Evolutionary conservation across 352 stramenopile genomes (phyloP), one percentile per base, ranked within the genome.

Genomic region (Pythium aristosporum): DNA sequence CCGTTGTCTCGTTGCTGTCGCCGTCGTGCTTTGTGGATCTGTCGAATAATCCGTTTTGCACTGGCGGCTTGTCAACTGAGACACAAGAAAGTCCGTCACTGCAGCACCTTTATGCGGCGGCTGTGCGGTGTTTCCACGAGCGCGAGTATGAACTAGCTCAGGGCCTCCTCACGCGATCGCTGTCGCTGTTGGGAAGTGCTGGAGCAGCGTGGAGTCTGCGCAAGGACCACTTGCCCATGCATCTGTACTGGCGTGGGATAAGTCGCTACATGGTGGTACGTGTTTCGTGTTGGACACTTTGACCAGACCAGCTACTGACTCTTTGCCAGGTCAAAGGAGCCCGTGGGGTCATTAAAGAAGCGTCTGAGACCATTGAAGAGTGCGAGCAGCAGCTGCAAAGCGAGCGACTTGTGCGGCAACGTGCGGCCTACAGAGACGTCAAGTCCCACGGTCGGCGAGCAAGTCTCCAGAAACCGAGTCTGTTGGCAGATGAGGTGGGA

Each of bases 31-130:
- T 75, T 48, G 73, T 78, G 30, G 79, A 89, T 23, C 71, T 85
- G 46, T 88, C 77, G 18, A 89, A 87, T 57, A 92, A 92, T 48
- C 79, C 77, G 25, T 90, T 92, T 49, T 71, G 64, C 12, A 23
- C 16, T 48, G 42, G 42, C 12, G 18, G 57, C 30, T 49, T 5
- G 9, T 61, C 25, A 6, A 16, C 6, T 8, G 25, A 48, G 46
- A 30, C 30, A 11, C 23, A 13, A 5, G 21, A 37, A 7, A 32
- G 39, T 2, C 52, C 62, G 16, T 20, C 71, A 8, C 49, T 57
- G 3, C 64, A 68, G 57, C 44, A 57, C 16, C 54, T 65, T 4
- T 63, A 69, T 30, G 70, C 63, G 20, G 37, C 65, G 28, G 77
- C 80, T 2, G 54, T 67, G n/a, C 60, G 69, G 50, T 51, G 67